Base-by-base conservation (phyloP, 441 rosid genomes). In the Viola pubescens region DNA sequence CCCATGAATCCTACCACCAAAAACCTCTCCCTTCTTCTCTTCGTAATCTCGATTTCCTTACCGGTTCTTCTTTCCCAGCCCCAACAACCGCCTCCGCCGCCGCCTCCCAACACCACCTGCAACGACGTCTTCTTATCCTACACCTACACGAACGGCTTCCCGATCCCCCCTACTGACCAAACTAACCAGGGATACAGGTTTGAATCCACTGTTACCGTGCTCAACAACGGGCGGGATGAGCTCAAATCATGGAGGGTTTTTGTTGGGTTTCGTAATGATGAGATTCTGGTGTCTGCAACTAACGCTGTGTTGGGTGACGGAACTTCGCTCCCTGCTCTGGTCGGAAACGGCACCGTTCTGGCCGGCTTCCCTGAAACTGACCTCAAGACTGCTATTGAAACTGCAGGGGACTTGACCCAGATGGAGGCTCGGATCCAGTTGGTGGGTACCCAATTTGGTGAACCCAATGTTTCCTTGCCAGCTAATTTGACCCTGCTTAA, bases 381-480 rank as follows among this genome's bases (percentile, higher is more conserved):
- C 73, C 78, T 92, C 73, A 82, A 87, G 72, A 73, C 96, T 38
- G 97, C 97, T 42, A 88, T 92, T 42, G 82, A 81, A 68, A 92
- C 96, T 6, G 96, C 98, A 0, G 98, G 98, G 4, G 98, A 89
- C 59, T 0, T 69, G 56, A 77, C 67, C 42, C 97, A 89, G 85
- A 89, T 79, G 85, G 74, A 79, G 74, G 90, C 68, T 10, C 81
- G 62, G 71, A 70, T 92, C 47, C 60, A 75, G 73, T 71, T 92
- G 26, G 72, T 86, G 9, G 98, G 98, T 16, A 89, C 98, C 63
- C 90, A 85, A 75, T 92, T 92, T 45, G 75, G 75, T 39, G 67
- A 76, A 4, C 80, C 81, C 39, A 55, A 0, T 41, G 75, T 65
- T 57, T 88, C 95, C 1, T 62, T 92, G 79, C 97, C 98, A 2